Base-by-base conservation (phyloP, 2,329 filamentous ascomycete species). In the Aspergillus puulaauensis region DNA sequence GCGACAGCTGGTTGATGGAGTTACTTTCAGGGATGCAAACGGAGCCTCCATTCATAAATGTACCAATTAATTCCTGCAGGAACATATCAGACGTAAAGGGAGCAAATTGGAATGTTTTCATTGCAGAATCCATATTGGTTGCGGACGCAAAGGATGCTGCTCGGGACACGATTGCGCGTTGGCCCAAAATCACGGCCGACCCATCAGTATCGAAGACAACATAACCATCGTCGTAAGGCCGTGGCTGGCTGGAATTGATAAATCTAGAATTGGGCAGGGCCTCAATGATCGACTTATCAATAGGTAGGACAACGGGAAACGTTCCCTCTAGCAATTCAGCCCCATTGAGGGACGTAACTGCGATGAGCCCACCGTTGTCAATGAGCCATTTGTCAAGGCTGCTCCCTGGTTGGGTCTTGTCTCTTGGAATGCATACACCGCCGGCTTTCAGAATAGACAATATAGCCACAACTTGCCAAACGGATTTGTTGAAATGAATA, bases 1-100 rank as follows among this genome's bases (percentile, higher is more conserved):
- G 77, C 0, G 84, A 84, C 66, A 88, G 78, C 63, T 82, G 80
- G 1, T 74, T 76, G 73, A 77, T 79, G 12, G 81, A 76, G 43
- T 74, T 62, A 62, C 77, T 66, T 50, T 74, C 73, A 0, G 79
- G 78, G 2, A 82, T 76, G 54, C 79, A 82, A 14, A 82, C 63
- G 39, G 75, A 78, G 4, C 79, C 80, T 40, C 80, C 79, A 27
- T 70, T 64, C 58, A 69, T 62, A 35, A 72, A 71, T 15, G 72
- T 75, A 48, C 60, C 71, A 59, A 76, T 76, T 41, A 71, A 66
- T 53, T 73, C 78, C 35, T 72, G 66, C 19, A 82, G 68, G 51
- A 73, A 77, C 11, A 76, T 71, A 57, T 82, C 80, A 40, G 80
- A 82, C 0, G 74, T 78, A 54, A 77, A 78, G 0, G 75, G 71